phyloP scores from a whole-genome alignment of 1,284 basidiomycete genomes.

The Neolentinus lepideus region DNA sequence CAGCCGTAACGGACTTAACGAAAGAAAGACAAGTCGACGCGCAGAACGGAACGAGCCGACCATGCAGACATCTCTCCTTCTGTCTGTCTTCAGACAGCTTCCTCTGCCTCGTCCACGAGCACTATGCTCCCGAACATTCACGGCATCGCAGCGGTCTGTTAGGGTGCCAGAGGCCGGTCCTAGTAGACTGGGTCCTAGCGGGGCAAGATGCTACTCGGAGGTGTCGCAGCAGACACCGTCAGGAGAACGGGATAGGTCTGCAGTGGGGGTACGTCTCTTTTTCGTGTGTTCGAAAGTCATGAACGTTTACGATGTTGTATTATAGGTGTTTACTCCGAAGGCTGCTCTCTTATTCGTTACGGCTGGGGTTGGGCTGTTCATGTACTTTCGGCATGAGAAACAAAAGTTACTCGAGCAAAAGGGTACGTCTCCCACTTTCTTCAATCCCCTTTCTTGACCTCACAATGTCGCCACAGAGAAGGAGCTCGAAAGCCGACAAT shows the following conservation, averaged over 20 bases:
- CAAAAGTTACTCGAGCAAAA: constrained; percentile 67
- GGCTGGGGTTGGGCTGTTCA: constrained; percentile 78
- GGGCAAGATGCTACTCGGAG: background rate
- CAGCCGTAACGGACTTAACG: background rate
- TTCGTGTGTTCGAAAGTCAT: background rate
- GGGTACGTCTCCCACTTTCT: constrained; percentile 34
- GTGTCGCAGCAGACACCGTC: constrained; percentile 8
- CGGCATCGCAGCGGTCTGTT: background rate
- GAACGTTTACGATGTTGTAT: background rate
- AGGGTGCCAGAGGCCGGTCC: no score
- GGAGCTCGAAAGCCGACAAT: constrained; percentile 50
- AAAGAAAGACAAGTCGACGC: background rate
- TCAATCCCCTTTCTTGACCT: background rate
- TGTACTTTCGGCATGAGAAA: constrained; percentile 90
- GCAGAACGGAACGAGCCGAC: background rate
- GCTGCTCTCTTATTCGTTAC: constrained; percentile 80
- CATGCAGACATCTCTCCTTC: background rate
- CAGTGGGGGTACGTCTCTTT: constrained; percentile 11
- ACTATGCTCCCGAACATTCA: background rate
- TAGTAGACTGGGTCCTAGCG: no score
- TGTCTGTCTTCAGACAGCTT: background rate
- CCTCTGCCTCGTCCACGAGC: background rate
- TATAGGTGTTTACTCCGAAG: constrained; percentile 81
- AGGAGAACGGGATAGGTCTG: constrained; percentile 9
- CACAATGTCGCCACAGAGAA: constrained; percentile 39